Evolutionary conservation across 306 rosid genomes (phyloP).

Genomic region (Pyrus pyrifolia): DNA sequence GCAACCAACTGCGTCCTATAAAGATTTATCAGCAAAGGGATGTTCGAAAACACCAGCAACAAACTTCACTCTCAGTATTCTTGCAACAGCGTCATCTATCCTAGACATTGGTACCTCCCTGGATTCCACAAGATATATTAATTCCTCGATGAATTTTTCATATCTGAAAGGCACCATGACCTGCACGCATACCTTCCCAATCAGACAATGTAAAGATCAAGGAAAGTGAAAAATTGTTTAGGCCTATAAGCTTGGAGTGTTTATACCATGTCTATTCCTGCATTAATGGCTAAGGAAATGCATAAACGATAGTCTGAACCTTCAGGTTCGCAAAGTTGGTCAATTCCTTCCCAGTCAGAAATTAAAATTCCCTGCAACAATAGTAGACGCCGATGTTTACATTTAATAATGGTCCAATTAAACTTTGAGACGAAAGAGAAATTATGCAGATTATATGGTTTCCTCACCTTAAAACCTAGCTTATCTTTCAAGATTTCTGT

Average conservation of each 20-base stretch:
- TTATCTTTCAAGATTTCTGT: conserved; percentile 59
- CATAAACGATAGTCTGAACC: conserved; percentile 52
- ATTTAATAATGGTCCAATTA: too few species aligned
- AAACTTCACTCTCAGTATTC: conserved; percentile 74
- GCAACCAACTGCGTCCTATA: conserved; percentile 59
- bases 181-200: conserved; percentile 37
- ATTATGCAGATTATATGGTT: background rate
- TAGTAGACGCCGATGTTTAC: background rate
- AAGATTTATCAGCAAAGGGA: conserved; percentile 52
- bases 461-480: conserved; percentile 61
- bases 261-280: conserved; percentile 84
- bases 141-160: conserved; percentile 37
- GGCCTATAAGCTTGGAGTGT: conserved; percentile 1
- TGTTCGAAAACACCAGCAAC: conserved; percentile 63
- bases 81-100: conserved; percentile 71
- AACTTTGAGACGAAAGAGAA: background rate
- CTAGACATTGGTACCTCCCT: conserved; percentile 49
- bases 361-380: conserved; percentile 60
- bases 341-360: conserved; percentile 72
- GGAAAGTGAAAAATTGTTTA: background rate
- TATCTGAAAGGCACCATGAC: conserved; percentile 55
- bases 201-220: conserved; percentile 1
- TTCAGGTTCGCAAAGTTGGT: conserved; percentile 37
- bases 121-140: conserved; percentile 48
- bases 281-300: conserved; percentile 48